Evolutionary conservation across 176 grass and related monocot genomes (phyloP).

Genomic region (Paspalum vaginatum): DNA sequence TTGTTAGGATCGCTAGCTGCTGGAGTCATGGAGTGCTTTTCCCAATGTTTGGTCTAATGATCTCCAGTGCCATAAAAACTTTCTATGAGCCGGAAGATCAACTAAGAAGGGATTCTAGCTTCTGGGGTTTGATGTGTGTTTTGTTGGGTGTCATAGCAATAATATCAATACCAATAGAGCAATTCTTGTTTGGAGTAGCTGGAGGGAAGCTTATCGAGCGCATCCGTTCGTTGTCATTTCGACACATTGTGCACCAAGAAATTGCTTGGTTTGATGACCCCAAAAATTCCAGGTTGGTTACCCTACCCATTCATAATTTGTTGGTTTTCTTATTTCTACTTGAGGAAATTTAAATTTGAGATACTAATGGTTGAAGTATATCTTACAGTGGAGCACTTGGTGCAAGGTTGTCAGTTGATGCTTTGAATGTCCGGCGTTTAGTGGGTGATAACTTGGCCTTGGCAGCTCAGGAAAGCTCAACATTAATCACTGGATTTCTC

Average conservation of each 20-base stretch:
- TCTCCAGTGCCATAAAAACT: conserved; percentile 42
- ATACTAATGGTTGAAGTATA: neutral
- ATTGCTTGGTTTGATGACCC: conserved; percentile 60
- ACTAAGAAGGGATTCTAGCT: conserved; percentile 48
- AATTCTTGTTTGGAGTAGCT: conserved; percentile 53
- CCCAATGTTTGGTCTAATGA: conserved; percentile 51
- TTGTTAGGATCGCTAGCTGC: conserved; percentile 53
- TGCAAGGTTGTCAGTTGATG: conserved; percentile 59
- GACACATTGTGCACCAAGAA: conserved; percentile 51
- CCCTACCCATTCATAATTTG: neutral
- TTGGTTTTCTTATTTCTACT: neutral
- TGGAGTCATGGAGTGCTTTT: conserved; percentile 51
- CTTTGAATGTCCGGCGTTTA: conserved; percentile 48
- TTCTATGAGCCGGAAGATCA: conserved; percentile 50
- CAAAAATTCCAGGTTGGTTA: conserved; percentile 53
- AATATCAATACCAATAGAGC: conserved; percentile 39
- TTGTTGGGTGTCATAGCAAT: conserved; percentile 43
- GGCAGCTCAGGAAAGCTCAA: conserved; percentile 27
- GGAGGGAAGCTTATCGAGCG: conserved; percentile 60
- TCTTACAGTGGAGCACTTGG: conserved; percentile 48
- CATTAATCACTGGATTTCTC: conserved; percentile 46
- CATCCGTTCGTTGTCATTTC: conserved; percentile 49
- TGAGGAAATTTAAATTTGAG: neutral
- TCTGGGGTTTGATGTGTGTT: conserved; percentile 56
- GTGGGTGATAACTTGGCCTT: conserved; percentile 60